Percentiles rank a stretch among this genome's conserved stretches.
These are phyloP conservation scores for Aspergillus brasiliensis DNA, from an alignment of 2,329 filamentous ascomycete species.

Conservation along the genomic window DNA sequence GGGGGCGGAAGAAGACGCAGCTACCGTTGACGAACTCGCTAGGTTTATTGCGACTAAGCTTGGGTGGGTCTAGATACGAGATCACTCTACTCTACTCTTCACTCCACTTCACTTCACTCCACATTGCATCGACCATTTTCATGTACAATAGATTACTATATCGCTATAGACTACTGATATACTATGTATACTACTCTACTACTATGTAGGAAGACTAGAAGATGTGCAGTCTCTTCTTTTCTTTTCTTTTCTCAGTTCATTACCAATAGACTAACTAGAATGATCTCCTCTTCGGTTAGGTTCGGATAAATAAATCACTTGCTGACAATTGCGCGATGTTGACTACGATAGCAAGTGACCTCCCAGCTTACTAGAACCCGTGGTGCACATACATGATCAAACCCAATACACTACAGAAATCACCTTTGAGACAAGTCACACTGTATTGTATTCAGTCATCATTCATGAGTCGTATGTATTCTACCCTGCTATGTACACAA, in stretches of 20 bases:
- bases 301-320: no score
- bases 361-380: not conserved
- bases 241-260: no score
- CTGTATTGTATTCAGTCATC: not conserved
- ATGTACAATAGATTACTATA: not conserved
- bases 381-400: not conserved
- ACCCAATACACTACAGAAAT: not conserved
- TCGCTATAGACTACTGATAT: not conserved
- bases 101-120: no score
- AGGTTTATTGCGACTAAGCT: conserved; percentile 30
- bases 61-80: conserved; percentile 19
- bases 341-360: not conserved
- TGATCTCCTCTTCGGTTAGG: no score
- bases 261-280: no score
- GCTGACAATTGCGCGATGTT: not conserved
- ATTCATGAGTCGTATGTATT: conserved; percentile 4
- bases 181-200: no score
- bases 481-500: conserved; percentile 2
- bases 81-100: not conserved
- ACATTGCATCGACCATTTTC: no score
- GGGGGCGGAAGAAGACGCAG: conserved; percentile 17
- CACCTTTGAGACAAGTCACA: not conserved
- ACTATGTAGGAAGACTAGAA: no score
- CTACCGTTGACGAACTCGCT: conserved; percentile 25
- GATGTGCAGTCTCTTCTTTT: no score